Conservation (phyloP, 2,329 filamentous ascomycete species). For the Xylaria sp. region DNA sequence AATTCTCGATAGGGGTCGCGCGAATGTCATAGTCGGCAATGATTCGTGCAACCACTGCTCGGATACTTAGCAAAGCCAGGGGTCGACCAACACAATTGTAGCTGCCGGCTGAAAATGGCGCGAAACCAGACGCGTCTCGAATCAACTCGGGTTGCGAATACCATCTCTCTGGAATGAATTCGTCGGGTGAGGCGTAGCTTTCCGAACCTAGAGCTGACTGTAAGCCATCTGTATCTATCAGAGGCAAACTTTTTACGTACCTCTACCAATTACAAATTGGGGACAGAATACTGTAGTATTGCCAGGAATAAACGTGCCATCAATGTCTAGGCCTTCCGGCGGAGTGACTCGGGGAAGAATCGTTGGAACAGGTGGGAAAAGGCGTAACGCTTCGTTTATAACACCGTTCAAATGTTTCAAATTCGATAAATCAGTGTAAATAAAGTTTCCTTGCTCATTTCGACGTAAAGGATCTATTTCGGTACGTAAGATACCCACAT, state of each 20-base stretch:
- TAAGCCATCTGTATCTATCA: not conserved
- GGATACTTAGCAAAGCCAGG: slow-evolving; percentile 26
- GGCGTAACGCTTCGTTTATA: slow-evolving; percentile 50
- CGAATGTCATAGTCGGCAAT: slow-evolving; percentile 29
- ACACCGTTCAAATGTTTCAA: slow-evolving; percentile 43
- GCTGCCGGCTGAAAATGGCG: slow-evolving; percentile 35
- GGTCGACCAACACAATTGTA: slow-evolving; percentile 24
- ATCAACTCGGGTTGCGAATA: slow-evolving; percentile 40
- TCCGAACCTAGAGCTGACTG: slow-evolving; percentile 15
- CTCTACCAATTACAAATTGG: slow-evolving; percentile 37
- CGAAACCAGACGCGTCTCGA: slow-evolving; percentile 37
- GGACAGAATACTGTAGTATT: slow-evolving; percentile 38
- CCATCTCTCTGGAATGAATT: slow-evolving; percentile 47
- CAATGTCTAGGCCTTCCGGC: slow-evolving; percentile 41
- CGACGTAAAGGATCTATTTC: slow-evolving; percentile 18
- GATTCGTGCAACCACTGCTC: slow-evolving; percentile 23
- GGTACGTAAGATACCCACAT: slow-evolving; percentile 20
- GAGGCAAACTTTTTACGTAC: slow-evolving; percentile 14
- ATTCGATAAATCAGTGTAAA: slow-evolving; percentile 8
- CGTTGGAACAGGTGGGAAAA: slow-evolving; percentile 47
- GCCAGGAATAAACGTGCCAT: slow-evolving; percentile 43
- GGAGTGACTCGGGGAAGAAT: slow-evolving; percentile 36
- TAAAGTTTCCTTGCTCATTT: slow-evolving; percentile 15
- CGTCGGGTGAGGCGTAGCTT: slow-evolving; percentile 34
- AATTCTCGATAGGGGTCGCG: not conserved